phyloP scores from a whole-genome alignment of 441 rosid species.

The Adansonia gregorii region DNA sequence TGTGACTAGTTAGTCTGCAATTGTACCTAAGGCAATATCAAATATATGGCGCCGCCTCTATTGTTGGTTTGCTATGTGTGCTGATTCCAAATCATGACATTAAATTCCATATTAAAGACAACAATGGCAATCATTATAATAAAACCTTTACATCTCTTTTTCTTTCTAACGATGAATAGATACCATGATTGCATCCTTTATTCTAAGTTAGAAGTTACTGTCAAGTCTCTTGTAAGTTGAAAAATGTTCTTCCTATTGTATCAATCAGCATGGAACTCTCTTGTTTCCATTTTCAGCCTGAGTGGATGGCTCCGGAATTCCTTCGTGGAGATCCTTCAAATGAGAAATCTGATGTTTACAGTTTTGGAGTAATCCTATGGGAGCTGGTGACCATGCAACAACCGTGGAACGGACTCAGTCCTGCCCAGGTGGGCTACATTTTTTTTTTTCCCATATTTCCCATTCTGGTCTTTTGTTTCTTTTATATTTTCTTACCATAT shows the following conservation, averaged over 20 bases:
- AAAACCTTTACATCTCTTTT: not conserved
- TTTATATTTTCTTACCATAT: not conserved
- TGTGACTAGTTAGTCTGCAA: not conserved
- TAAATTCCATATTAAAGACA: not conserved
- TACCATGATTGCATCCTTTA: slow-evolving; percentile 2
- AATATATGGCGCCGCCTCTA: not conserved
- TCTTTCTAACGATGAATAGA: not conserved
- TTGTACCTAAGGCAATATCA: not conserved
- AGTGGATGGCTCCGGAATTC: slow-evolving; percentile 99
- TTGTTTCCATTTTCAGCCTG: slow-evolving; percentile 78
- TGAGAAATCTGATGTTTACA: slow-evolving; percentile 93
- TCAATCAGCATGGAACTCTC: slow-evolving; percentile 47
- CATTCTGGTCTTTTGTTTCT: not conserved
- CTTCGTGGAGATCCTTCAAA: slow-evolving; percentile 96
- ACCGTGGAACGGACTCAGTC: slow-evolving; percentile 94
- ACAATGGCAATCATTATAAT: not conserved
- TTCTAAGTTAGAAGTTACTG: not conserved
- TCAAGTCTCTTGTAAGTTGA: not conserved
- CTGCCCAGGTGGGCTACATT: slow-evolving; percentile 70
- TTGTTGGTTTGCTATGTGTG: not conserved
- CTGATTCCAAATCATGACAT: not conserved
- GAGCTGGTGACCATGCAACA: slow-evolving; percentile 88
- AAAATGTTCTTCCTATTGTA: slow-evolving; percentile 34
- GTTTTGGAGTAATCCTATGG: slow-evolving; percentile 94
- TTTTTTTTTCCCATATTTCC: not conserved